Percentiles rank a stretch among this genome's conserved stretches.
Conservation (phyloP, 805 yeast species). For the Wilhelminamyces savonicus region DNA sequence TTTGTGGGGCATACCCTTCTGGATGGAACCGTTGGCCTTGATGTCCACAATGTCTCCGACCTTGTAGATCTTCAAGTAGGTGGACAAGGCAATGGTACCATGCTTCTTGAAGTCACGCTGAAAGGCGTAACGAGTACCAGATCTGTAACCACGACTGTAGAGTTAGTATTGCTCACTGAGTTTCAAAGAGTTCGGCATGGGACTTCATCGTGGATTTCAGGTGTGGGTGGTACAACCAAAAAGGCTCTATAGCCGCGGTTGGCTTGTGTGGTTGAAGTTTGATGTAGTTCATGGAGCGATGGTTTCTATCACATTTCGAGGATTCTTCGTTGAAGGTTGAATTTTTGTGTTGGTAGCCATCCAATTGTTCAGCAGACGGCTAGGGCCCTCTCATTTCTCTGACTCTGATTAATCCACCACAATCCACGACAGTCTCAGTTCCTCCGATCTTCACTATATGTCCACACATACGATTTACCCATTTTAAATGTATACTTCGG, state of each 20-base stretch:
- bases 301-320: too few relatives aligned
- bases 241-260: not conserved
- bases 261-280: too few relatives aligned
- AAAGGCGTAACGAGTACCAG: slow-evolving; percentile 99
- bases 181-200: not conserved
- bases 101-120: slow-evolving; percentile 98
- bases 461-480: slow-evolving; percentile 25
- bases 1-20: slow-evolving; percentile 99
- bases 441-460: not conserved
- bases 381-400: too few relatives aligned
- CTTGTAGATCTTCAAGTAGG: slow-evolving; percentile 96
- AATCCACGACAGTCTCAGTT: too few relatives aligned
- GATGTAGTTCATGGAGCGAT: too few relatives aligned
- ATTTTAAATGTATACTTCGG: too few relatives aligned
- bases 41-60: slow-evolving; percentile 99
- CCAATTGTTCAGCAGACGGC: too few relatives aligned
- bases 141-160: slow-evolving; percentile 91
- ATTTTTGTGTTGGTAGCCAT: too few relatives aligned
- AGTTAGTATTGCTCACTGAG: slow-evolving; percentile 18
- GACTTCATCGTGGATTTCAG: not conserved
- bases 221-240: not conserved
- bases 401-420: too few relatives aligned
- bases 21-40: slow-evolving; percentile 98
- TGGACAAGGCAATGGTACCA: slow-evolving; percentile 90
- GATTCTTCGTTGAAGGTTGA: too few relatives aligned